Evolutionary conservation across 306 rosid genomes (phyloP), one percentile per base, ranked within the genome.

Genomic region (Acmispon strigosus): DNA sequence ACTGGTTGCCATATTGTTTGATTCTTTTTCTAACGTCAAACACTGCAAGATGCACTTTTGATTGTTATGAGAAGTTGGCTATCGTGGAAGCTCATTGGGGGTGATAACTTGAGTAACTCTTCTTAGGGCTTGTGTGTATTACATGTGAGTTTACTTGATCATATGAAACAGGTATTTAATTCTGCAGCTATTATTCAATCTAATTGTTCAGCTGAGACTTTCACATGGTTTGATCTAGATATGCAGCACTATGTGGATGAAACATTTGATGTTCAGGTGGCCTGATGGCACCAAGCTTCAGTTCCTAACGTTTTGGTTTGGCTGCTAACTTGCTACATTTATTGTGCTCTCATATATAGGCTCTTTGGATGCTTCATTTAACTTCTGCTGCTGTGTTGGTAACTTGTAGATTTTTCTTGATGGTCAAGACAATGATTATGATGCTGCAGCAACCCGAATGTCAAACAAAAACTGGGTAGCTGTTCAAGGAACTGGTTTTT

Each of bases 1-100:
- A 50, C 17, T 62, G 60, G 68, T 32, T 73, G 77, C 76, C 60
- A 50, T 57, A 48, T 63, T 55, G 72, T 73, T 47, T 39, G 50
- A 53, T 69, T 76, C 42, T 61, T 50, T 64, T 68, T 62, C 82
- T 78, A 41, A 62, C 19, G 61, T 44, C 51, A 29, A 69, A 54
- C 62, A 16, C 67, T 56, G 48, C 20, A 62, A 73, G 52, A n/a
- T 62, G 70, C 66, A 29, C 39, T 13, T 63, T 13, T 42, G 56
- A 57, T 56, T 56, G 65, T 53, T 36, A 10, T 62, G 62, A 62
- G 72, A 74, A 61, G 66, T 55, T 62, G 60, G 67, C 71, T 16
- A 20, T 76, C 16, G 44, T 18, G 52, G 75, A 69, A 66, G 70
- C 60, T 57, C 54, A 6, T 56, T 13, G 29, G 44, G 12, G 52